These are phyloP conservation scores for Rheum nobile DNA, from an alignment of 148 eudicot species.

Conservation along the genomic window DNA sequence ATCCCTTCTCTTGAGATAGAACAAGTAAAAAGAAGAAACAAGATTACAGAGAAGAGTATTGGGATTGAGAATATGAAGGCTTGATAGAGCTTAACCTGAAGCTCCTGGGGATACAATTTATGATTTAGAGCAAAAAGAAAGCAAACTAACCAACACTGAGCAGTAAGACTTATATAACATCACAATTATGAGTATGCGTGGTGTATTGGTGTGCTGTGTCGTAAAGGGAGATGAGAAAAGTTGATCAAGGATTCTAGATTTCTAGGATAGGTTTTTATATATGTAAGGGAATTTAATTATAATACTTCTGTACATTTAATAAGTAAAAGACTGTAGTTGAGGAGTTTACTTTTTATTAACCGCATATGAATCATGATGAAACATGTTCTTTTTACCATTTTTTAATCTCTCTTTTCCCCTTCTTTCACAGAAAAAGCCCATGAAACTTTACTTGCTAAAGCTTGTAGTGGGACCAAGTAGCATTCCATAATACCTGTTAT, in stretches of 20 bases:
- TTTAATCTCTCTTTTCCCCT: not conserved
- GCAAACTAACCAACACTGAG: not conserved
- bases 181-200: no score
- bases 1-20: no score
- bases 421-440: not conserved
- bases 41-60: no score
- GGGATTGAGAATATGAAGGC: slow-evolving; percentile 76
- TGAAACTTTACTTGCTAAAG: not conserved
- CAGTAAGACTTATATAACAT: not conserved
- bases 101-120: slow-evolving; percentile 39
- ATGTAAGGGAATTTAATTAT: not conserved
- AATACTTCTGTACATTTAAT: not conserved
- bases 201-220: no score
- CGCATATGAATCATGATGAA: no score
- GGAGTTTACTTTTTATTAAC: not conserved
- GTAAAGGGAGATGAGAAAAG: no score
- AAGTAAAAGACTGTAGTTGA: not conserved
- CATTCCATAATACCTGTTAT: not conserved
- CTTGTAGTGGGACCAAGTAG: not conserved
- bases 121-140: no score
- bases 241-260: no score
- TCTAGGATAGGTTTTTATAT: not conserved
- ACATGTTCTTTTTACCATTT: no score
- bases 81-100: slow-evolving; percentile 68
- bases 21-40: no score